phyloP scores from a whole-genome alignment of 169 alveolate genomes.

The Babesia divergens region DNA sequence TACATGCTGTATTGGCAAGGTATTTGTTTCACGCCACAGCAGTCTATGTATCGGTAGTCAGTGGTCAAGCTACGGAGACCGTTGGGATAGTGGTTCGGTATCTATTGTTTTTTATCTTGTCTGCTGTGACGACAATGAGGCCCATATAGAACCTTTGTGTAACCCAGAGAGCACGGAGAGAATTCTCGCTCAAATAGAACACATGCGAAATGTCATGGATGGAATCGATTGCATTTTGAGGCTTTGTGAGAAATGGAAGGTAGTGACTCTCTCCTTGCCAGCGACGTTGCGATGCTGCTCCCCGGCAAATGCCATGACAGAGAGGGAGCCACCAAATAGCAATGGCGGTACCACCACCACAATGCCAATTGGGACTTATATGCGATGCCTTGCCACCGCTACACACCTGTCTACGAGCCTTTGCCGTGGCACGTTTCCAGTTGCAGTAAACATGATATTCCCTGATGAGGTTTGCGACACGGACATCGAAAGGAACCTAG shows the following conservation, averaged over 20 bases:
- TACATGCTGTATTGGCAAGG: neutral
- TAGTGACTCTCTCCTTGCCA: constrained; percentile 50
- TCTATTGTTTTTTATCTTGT: constrained; percentile 49
- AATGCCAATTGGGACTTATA: constrained; percentile 1
- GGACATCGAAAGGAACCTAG: constrained; percentile 28
- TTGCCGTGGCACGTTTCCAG: constrained; percentile 10
- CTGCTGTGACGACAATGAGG: constrained; percentile 42
- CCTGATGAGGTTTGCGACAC: constrained; percentile 34
- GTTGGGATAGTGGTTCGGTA: constrained; percentile 20
- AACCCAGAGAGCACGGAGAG: constrained; percentile 47
- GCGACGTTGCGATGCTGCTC: constrained; percentile 57
- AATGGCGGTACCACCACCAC: neutral
- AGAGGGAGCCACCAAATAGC: neutral
- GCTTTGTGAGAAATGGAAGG: constrained; percentile 15
- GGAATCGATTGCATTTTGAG: constrained; percentile 36
- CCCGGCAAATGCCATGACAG: neutral
- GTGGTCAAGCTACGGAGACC: constrained; percentile 9
- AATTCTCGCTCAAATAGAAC: constrained; percentile 5
- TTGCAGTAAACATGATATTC: constrained; percentile 45
- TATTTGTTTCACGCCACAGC: constrained; percentile 29
- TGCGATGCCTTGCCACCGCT: constrained; percentile 58
- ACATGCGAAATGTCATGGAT: constrained; percentile 15
- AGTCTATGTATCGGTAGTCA: constrained; percentile 19
- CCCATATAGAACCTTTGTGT: neutral
- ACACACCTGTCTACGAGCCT: constrained; percentile 42